Evolutionary conservation across 1,284 basidiomycete species (phyloP).

Genomic region (Tranzscheliella williamsii): DNA sequence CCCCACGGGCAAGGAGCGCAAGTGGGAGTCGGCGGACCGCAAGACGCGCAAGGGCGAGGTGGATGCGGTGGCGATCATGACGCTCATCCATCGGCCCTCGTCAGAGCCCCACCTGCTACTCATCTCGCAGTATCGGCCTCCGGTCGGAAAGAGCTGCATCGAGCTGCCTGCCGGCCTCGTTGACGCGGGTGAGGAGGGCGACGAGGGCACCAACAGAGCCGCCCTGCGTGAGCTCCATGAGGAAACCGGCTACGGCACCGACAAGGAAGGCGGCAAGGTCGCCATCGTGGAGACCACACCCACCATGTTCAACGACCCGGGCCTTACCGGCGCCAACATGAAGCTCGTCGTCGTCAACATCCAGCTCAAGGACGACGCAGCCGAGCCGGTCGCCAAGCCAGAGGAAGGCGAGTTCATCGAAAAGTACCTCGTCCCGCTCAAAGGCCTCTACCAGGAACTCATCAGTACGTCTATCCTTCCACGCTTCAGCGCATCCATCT

Average conservation of each 20-base stretch:
- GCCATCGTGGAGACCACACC: conserved; percentile 40
- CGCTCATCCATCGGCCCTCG: conserved; percentile 50
- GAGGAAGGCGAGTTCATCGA: conserved; percentile 60
- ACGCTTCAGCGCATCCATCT: no score
- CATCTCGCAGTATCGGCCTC: conserved; percentile 53
- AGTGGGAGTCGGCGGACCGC: conserved; percentile 58
- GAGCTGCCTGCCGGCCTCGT: conserved; percentile 60
- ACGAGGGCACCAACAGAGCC: conserved; percentile 50
- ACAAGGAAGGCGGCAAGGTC: conserved; percentile 39
- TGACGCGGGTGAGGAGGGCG: conserved; percentile 54
- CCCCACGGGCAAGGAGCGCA: conserved; percentile 49
- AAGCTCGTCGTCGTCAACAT: conserved; percentile 54
- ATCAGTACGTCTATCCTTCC: conserved; percentile 32
- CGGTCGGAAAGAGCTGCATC: conserved; percentile 47
- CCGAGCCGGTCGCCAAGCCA: conserved; percentile 55
- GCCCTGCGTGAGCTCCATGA: conserved; percentile 54
- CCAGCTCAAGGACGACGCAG: conserved; percentile 43
- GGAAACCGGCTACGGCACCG: conserved; percentile 58
- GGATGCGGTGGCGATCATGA: conserved; percentile 58
- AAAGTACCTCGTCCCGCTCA: conserved; percentile 52
- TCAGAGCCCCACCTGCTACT: conserved; percentile 48
- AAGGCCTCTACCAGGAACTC: conserved; percentile 38
- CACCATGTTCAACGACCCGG: conserved; percentile 55
- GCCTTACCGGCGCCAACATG: conserved; percentile 55
- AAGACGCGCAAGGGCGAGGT: conserved; percentile 56